A percentile compares a stretch with the other conserved stretches of the same genome.
These are phyloP conservation scores for Torulaspora globosa DNA, from an alignment of 1,139 yeast genomes.

Conservation along the genomic window DNA sequence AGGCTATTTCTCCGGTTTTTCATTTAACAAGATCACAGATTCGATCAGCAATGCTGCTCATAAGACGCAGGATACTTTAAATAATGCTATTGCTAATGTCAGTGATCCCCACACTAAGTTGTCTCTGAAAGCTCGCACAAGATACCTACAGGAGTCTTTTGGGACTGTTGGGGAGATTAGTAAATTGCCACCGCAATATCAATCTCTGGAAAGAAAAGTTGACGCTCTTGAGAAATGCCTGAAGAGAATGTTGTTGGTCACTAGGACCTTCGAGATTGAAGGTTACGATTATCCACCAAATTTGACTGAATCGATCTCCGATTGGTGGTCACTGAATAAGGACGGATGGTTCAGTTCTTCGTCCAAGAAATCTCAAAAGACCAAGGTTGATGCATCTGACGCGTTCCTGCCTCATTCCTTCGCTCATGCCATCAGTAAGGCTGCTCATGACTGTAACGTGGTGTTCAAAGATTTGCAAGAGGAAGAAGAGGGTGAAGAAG, in stretches of 20 bases:
- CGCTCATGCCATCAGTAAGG: constrained; percentile 48
- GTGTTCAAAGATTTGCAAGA: constrained; percentile 28
- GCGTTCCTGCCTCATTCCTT: constrained; percentile 46
- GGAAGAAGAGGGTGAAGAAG: constrained; percentile 31
- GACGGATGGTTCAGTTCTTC: constrained; percentile 21
- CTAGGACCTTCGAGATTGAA: constrained; percentile 56
- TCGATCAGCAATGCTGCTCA: constrained; percentile 32
- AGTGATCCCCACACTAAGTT: constrained; percentile 33
- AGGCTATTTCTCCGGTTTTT: constrained; percentile 25
- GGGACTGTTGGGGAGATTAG: constrained; percentile 67
- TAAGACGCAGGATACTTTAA: constrained; percentile 30
- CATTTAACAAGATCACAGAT: constrained; percentile 30
- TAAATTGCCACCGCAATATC: constrained; percentile 70
- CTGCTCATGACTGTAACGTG: constrained; percentile 41
- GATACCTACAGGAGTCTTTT: constrained; percentile 57
- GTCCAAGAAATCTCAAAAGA: constrained; percentile 7
- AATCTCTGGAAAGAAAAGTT: constrained; percentile 59
- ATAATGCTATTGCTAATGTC: constrained; percentile 27
- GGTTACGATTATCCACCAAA: constrained; percentile 76
- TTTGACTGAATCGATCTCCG: constrained; percentile 52
- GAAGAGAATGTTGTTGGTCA: constrained; percentile 54
- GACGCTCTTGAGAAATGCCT: constrained; percentile 59
- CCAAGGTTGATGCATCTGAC: constrained; percentile 22
- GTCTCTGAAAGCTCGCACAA: constrained; percentile 31
- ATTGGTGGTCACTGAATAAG: constrained; percentile 52